These are phyloP conservation scores for Termitomyces sp. DNA, from an alignment of 768 basidiomycete genomes.

Conservation along the genomic window DNA sequence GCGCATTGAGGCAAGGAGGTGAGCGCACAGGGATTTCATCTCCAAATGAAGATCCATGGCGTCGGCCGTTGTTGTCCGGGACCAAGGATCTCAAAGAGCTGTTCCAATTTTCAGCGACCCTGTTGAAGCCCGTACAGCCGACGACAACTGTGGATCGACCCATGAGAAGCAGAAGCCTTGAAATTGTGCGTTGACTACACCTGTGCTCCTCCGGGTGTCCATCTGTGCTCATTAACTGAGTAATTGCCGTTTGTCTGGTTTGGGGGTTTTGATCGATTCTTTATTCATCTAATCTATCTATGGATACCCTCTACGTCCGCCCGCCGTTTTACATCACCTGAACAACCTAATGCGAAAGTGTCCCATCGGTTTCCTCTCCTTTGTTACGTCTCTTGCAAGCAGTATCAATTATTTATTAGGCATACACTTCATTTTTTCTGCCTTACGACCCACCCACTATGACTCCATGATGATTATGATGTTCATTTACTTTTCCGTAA, in stretches of 20 bases:
- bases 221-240: background rate
- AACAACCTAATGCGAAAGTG: background rate
- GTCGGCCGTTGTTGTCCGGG: background rate
- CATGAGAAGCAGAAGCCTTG: slow-evolving; percentile 18
- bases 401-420: slow-evolving; percentile 2
- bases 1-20: background rate
- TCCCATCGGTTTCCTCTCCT: background rate
- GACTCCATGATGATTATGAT: background rate
- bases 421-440: background rate
- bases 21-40: background rate
- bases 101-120: slow-evolving; percentile 1
- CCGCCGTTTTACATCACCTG: background rate
- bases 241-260: background rate
- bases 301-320: background rate
- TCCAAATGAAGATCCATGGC: background rate
- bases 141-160: slow-evolving; percentile 5
- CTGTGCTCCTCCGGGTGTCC: background rate
- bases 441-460: background rate
- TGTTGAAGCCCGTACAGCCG: slow-evolving; percentile 8
- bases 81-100: background rate
- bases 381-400: background rate
- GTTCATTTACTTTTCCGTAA: background rate
- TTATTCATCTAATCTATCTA: background rate
- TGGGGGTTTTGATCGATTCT: background rate
- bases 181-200: background rate